phyloP scores from a whole-genome alignment of 495 filamentous ascomycete species.

The Hyaloscypha finlandica region DNA sequence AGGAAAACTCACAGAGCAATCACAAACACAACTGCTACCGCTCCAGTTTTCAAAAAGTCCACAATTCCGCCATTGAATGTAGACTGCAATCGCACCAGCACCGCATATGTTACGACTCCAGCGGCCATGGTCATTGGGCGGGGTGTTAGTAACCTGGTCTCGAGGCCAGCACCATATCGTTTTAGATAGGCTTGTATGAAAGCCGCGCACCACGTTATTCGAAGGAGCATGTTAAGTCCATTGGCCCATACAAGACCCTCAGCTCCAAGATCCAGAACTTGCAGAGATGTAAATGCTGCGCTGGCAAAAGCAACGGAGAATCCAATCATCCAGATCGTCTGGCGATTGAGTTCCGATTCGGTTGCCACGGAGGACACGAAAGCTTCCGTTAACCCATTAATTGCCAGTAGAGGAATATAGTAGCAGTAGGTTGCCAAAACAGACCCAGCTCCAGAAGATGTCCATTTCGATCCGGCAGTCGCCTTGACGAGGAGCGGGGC shows the following conservation, averaged over 20 bases:
- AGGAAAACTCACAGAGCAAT: slow-evolving; percentile 58
- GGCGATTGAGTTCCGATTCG: slow-evolving; percentile 65
- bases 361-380: slow-evolving; percentile 86
- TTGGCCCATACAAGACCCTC: slow-evolving; percentile 83
- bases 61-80: slow-evolving; percentile 34
- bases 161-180: slow-evolving; percentile 38
- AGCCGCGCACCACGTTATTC: slow-evolving; percentile 74
- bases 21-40: slow-evolving; percentile 53
- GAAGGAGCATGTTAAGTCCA: slow-evolving; percentile 78
- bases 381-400: slow-evolving; percentile 91
- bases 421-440: slow-evolving; percentile 81
- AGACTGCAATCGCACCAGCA: slow-evolving; percentile 22
- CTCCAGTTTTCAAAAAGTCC: slow-evolving; percentile 53
- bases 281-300: slow-evolving; percentile 70
- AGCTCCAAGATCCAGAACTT: slow-evolving; percentile 66
- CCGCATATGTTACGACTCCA: slow-evolving; percentile 22
- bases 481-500: slow-evolving; percentile 70
- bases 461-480: slow-evolving; percentile 75
- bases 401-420: slow-evolving; percentile 87
- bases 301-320: slow-evolving; percentile 74
- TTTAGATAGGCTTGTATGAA: slow-evolving; percentile 72
- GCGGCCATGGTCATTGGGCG: slow-evolving; percentile 20
- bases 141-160: slow-evolving; percentile 35
- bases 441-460: slow-evolving; percentile 57
- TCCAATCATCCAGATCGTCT: slow-evolving; percentile 78